These are phyloP conservation scores for Pyrus hybrid DNA, from an alignment of 331 rosid species.

Conservation along the genomic window DNA sequence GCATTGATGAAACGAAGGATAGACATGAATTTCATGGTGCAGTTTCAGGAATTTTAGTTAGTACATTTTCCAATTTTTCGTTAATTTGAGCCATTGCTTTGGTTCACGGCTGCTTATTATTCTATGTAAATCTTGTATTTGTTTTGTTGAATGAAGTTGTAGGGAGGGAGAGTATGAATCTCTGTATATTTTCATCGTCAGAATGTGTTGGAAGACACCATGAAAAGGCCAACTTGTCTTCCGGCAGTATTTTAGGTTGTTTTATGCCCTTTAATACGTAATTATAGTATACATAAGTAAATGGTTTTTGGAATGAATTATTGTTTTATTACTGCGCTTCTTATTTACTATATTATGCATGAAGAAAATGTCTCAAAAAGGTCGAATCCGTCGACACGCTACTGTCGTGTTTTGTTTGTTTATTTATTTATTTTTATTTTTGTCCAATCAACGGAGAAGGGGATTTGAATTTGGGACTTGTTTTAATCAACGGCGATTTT, in stretches of 20 bases:
- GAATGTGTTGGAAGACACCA: conserved; percentile 14
- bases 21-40: background rate
- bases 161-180: background rate
- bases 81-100: conserved; percentile 1
- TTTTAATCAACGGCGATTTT: too few relatives aligned
- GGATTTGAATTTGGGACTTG: too few relatives aligned
- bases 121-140: conserved; percentile 1
- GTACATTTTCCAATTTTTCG: background rate
- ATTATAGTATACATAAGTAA: too few relatives aligned
- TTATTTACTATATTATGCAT: background rate
- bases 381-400: too few relatives aligned
- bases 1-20: background rate
- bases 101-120: background rate
- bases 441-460: too few relatives aligned
- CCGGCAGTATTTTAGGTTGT: background rate
- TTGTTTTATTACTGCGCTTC: background rate
- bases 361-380: background rate
- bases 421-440: too few relatives aligned
- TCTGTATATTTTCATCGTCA: conserved; percentile 17
- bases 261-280: background rate
- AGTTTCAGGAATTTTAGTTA: background rate
- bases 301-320: background rate
- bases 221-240: conserved; percentile 32
- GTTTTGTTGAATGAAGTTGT: background rate
- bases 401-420: too few relatives aligned